phyloP scores from a whole-genome alignment of 2,329 filamentous ascomycete genomes.

The Verruconis gallopava region DNA sequence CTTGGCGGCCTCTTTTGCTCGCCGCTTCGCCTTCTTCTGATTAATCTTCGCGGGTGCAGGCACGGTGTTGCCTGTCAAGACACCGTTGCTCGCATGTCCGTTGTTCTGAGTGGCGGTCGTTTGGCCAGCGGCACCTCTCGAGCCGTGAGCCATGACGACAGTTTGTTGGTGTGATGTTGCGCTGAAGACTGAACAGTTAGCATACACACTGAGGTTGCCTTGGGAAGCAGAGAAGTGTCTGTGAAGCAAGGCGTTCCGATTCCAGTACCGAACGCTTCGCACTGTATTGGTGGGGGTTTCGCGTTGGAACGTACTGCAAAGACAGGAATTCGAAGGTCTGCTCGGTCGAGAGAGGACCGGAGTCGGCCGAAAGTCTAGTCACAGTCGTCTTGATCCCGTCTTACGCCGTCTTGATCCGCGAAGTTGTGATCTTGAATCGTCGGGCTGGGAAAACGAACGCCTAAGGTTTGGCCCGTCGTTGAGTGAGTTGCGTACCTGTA shows the following conservation, averaged over 20 bases:
- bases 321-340: too few relatives aligned
- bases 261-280: not conserved
- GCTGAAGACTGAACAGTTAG: too few relatives aligned
- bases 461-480: not conserved
- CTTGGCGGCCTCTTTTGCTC: constrained; percentile 69
- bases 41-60: constrained; percentile 42
- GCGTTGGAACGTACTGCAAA: too few relatives aligned
- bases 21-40: constrained; percentile 88
- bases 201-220: too few relatives aligned
- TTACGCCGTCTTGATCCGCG: not conserved
- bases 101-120: constrained; percentile 13
- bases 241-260: too few relatives aligned
- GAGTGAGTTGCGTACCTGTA: too few relatives aligned
- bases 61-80: constrained; percentile 14
- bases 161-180: not conserved
- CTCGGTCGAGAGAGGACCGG: too few relatives aligned
- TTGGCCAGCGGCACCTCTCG: constrained; percentile 15
- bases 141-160: constrained; percentile 23
- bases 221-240: too few relatives aligned
- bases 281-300: not conserved
- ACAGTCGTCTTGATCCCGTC: not conserved
- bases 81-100: constrained; percentile 26
- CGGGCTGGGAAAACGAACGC: too few relatives aligned
- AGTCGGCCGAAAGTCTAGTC: not conserved
- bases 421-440: too few relatives aligned